phyloP scores from a whole-genome alignment of 257 asterid genomes.

The Eucommia ulmoides region DNA sequence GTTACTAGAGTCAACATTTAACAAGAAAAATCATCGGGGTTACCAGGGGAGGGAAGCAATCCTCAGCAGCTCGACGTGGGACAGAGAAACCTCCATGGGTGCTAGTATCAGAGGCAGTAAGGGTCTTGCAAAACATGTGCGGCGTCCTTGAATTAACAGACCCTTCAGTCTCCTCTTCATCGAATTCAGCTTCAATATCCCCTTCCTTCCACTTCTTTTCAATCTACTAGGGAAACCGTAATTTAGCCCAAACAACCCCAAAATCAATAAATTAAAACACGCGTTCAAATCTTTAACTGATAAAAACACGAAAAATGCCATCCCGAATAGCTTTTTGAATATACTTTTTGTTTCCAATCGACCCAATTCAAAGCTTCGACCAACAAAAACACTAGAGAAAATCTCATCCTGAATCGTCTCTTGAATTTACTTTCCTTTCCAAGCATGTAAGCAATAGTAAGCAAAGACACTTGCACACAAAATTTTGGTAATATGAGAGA shows the following conservation, averaged over 20 bases:
- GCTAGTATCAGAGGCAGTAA: conserved; percentile 96
- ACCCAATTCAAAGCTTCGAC: too few relatives aligned
- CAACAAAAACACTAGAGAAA: too few relatives aligned
- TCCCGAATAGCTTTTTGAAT: too few relatives aligned
- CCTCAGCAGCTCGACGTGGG: conserved; percentile 98
- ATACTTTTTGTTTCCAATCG: too few relatives aligned
- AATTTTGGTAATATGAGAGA: neutral
- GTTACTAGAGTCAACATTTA: too few relatives aligned
- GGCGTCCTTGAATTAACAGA: conserved; percentile 53
- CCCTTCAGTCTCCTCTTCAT: conserved; percentile 49
- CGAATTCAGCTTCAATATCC: conserved; percentile 33
- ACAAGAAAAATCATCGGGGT: too few relatives aligned
- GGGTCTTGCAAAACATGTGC: conserved; percentile 94
- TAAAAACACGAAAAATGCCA: too few relatives aligned
- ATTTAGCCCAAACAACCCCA: neutral
- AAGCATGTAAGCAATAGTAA: neutral
- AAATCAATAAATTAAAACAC: neutral
- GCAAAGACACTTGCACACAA: neutral
- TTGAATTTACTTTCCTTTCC: too few relatives aligned
- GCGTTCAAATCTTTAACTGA: neutral
- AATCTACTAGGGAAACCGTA: conserved; percentile 15
- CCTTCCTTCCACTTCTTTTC: conserved; percentile 65
- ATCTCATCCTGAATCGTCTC: too few relatives aligned
- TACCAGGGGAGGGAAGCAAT: conserved; percentile 97
- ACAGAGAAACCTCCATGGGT: conserved; percentile 98